Evolutionary conservation across 2,329 filamentous ascomycete genomes (phyloP).

Genomic region (Fusarium haematococcum): DNA sequence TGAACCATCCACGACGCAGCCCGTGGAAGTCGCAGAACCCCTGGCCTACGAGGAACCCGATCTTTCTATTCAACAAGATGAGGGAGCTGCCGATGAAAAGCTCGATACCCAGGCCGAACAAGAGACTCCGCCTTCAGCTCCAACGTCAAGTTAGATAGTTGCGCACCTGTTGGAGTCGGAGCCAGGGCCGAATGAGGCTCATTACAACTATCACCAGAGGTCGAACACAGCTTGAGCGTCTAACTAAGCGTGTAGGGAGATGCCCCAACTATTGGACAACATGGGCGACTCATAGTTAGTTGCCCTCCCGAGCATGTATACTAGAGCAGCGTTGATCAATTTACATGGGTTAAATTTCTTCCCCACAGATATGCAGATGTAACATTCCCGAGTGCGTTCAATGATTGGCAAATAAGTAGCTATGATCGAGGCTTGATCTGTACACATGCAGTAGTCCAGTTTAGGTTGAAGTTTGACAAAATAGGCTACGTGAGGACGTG

Average conservation of each 20-base stretch:
- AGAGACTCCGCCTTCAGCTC: background rate
- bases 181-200: background rate
- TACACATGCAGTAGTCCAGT: background rate
- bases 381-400: too few species aligned
- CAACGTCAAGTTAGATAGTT: background rate
- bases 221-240: background rate
- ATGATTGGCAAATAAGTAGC: background rate
- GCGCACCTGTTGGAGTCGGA: background rate
- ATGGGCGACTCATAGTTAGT: background rate
- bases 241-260: background rate
- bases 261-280: background rate
- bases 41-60: background rate
- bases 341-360: background rate
- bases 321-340: background rate
- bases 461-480: background rate
- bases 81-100: background rate
- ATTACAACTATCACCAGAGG: background rate
- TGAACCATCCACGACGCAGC: background rate
- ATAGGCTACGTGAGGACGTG: background rate
- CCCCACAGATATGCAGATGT: background rate
- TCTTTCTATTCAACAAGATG: background rate
- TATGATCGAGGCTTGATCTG: background rate
- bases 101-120: background rate
- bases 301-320: background rate
- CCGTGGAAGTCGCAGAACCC: background rate